A percentile compares a stretch with the other conserved stretches of the same genome.
phyloP scores from a whole-genome alignment of 192 early-diverging fungal species.

The Coemansia sp. region DNA sequence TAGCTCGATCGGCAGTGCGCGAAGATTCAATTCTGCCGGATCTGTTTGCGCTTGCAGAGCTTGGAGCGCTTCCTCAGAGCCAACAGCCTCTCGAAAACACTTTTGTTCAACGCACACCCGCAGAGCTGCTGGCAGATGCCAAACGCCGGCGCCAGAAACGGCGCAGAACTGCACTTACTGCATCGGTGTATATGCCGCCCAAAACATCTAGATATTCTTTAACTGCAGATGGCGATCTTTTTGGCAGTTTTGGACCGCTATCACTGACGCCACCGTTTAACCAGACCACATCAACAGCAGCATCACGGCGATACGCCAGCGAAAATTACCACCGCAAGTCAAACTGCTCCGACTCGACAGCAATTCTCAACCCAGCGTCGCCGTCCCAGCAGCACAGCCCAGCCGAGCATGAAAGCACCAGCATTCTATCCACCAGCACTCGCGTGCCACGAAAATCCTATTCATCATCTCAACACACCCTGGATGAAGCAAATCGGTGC shows the following conservation, averaged over 20 bases:
- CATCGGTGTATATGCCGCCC: constrained; percentile 11
- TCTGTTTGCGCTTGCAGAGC: constrained; percentile 37
- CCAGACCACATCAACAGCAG: no score
- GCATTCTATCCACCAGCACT: neutral
- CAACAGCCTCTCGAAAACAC: neutral
- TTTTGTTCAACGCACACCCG: neutral
- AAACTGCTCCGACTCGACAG: constrained; percentile 21
- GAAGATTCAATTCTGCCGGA: constrained; percentile 38
- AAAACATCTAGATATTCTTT: neutral
- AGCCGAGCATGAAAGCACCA: neutral
- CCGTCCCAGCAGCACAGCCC: neutral
- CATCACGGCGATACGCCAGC: no score
- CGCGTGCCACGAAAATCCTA: constrained; percentile 13
- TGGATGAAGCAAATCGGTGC: constrained; percentile 7
- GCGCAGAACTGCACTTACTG: neutral
- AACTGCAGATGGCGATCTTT: neutral
- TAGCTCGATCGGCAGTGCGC: constrained; percentile 41
- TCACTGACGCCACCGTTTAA: no score
- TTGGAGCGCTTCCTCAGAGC: constrained; percentile 11
- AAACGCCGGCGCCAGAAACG: constrained; percentile 4
- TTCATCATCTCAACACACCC: constrained; percentile 32
- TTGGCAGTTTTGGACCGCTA: neutral
- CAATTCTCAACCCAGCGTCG: constrained; percentile 1
- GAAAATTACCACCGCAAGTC: constrained; percentile 1
- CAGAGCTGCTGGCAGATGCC: constrained; percentile 1